Evolutionary conservation across 208 protist species (phyloP).

Genomic region (Angomonas deanei): DNA sequence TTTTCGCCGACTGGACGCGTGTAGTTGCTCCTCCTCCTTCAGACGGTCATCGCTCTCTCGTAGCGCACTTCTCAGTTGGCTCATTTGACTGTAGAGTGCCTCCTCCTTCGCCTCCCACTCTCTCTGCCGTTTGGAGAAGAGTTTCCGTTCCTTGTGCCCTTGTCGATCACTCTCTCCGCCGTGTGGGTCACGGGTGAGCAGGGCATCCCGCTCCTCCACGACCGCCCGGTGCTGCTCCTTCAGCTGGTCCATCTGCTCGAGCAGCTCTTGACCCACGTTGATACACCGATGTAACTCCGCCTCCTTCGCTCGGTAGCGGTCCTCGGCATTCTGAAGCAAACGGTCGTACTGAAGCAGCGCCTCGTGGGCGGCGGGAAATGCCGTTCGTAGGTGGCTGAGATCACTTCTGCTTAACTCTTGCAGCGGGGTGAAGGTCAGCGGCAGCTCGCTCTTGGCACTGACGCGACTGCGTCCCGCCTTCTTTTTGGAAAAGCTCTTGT

Average conservation of each 20-base stretch:
- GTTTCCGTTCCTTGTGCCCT: not conserved
- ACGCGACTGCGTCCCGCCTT: not conserved
- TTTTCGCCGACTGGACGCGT: constrained; percentile 13
- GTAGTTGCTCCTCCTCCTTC: constrained; percentile 11
- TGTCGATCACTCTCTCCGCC: not conserved
- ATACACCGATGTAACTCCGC: constrained; percentile 70
- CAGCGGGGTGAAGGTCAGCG: constrained; percentile 17
- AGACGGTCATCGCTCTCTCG: constrained; percentile 7
- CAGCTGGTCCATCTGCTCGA: constrained; percentile 56
- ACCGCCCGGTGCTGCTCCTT: constrained; percentile 44
- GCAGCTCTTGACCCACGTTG: constrained; percentile 65
- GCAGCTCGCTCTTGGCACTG: not conserved
- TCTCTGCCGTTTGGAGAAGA: constrained; percentile 7
- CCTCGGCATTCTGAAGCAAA: constrained; percentile 36
- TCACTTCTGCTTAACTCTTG: constrained; percentile 15
- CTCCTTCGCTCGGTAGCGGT: constrained; percentile 52
- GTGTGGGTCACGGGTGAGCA: not conserved
- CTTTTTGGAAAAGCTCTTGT: not conserved
- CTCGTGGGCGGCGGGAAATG: constrained; percentile 21
- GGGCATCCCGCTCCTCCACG: constrained; percentile 42
- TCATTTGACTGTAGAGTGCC: constrained; percentile 14
- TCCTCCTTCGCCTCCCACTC: constrained; percentile 16
- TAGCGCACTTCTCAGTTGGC: not conserved
- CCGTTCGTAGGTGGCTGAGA: constrained; percentile 9
- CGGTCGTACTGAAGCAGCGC: constrained; percentile 26